Evolutionary conservation across 805 yeast genomes (phyloP), one percentile per base, ranked within the genome.

Genomic region (Spathaspora arborariae): DNA sequence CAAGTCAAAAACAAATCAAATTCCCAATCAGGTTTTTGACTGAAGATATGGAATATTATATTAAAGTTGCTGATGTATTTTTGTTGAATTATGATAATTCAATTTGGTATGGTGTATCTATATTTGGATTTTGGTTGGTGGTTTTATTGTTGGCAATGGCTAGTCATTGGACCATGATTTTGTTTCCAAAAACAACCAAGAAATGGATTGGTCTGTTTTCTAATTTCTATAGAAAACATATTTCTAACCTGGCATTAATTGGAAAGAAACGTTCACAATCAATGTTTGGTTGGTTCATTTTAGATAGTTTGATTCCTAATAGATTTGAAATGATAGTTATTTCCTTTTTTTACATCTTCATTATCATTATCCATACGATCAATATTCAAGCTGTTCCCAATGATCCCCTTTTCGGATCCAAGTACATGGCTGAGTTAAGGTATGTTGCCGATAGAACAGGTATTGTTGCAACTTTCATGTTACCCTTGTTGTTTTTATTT

Each of bases 381-480:
- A 24, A 40, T 5, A 20, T 9, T 7, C 20, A 26, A 15, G 38
- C 7, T 10, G 33, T 45, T 20, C 22, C 45, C 4, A 52, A 51
- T 5, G 69, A 67, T 46, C 67, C 72, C 2, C 27, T 63, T 3
- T 67, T 57, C 44, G 39, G 15, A 2, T 22, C 45, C n/a, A 51
- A 45, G 16, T 24, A 41, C 2, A 24, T 15, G 4, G 68, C 68
- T 0, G 46, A 62, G 19, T 42, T 55, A 35, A 54, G 69, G 33
- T 74, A 70, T 45, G 50, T 62, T 43, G 80, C 76, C 30, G 80
- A 80, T 53, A 67, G 88, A 55, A 56, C 81, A 1, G 85, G 81
- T 2, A 70, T 81, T 27, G 57, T 80, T 42, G 63, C 56, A 5
- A 59, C 72, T 3, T 68, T 73, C n/a, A 53, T 56, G 62, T 74